Conservation (phyloP, 371 early-diverging fungal genomes). For the Zychaea mexicana region DNA sequence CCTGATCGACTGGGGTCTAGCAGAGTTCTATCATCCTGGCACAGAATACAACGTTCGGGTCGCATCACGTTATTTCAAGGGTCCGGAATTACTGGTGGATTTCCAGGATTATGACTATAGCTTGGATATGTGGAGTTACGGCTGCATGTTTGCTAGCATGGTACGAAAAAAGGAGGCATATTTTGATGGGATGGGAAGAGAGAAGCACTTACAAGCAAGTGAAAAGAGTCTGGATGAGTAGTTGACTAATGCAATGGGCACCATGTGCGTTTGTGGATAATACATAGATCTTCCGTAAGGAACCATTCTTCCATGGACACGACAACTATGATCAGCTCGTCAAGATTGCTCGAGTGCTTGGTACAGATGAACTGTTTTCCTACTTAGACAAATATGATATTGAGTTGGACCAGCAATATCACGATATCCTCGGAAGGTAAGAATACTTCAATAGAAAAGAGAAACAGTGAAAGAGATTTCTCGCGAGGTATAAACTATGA, state of each 20-base stretch:
- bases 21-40: constrained; percentile 99
- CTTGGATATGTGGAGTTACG: constrained; percentile 99
- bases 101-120: constrained; percentile 99
- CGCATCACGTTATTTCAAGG: constrained; percentile 99
- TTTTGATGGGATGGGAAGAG: no score
- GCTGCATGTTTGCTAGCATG: constrained; percentile 99
- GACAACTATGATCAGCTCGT: constrained; percentile 99
- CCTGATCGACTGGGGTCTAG: constrained; percentile 99
- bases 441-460: neutral
- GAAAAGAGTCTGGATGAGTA: no score
- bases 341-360: constrained; percentile 96
- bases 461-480: no score
- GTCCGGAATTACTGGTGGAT: constrained; percentile 99
- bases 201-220: no score
- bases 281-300: constrained; percentile 94
- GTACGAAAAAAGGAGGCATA: constrained; percentile 45
- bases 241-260: no score
- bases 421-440: constrained; percentile 15
- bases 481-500: no score
- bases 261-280: no score
- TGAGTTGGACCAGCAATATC: constrained; percentile 64
- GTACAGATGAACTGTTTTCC: constrained; percentile 88
- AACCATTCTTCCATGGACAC: constrained; percentile 99
- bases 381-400: constrained; percentile 97
- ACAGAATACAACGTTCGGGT: constrained; percentile 98